Base-by-base conservation (phyloP, 768 basidiomycete species). In the Termitomyces sp. region DNA sequence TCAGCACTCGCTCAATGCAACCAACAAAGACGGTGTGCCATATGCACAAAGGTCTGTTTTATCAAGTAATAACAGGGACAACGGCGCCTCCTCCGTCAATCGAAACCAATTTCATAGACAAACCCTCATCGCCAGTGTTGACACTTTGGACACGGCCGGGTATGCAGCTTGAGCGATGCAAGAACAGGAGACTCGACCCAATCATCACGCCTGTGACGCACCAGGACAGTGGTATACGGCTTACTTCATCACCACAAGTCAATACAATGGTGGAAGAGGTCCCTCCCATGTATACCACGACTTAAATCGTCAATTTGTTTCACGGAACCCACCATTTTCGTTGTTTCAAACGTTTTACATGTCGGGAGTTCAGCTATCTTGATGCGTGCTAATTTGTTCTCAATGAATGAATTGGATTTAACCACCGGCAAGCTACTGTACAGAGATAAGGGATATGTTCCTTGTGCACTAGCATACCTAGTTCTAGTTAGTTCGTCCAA, bases 151-250 rank as follows among this genome's bases (percentile, higher is more conserved):
- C 16, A 18, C 8, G 18, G 18, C 6, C 6, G 37, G 37, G 37
- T 37, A 37, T 37, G 37, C 18, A 18, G 16, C 37, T 1, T 16
- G 37, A 37, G 18, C 37, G 0, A 37, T 18, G 18, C 37, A 37
- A 18, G 37, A 37, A 37, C 8, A 37, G 37, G 6, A 5, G 0
- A 37, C 4, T 18, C 18, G 37, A 37, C 5, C 37, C 37, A 37
- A 37, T 37, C 7, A 18, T 37, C 5, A 18, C 37, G 2, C 37
- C 55, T 6, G 55, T 54, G 10, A 20, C 50, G 5, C 56, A 60
- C 8, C 47, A 57, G 20, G 60, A 60, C 36, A 60, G 56, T 28
- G 60, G 60, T 18, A 33, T 60, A 15, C 48, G 56, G 12, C 1
- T 34, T 12, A 6, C 36, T 36, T 36, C 36, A 36, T 16, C 12